A percentile compares a stretch with the other conserved stretches of the same genome.
Conservation (phyloP, 2,329 filamentous ascomycete genomes). For the Diaporthe caulivora region DNA sequence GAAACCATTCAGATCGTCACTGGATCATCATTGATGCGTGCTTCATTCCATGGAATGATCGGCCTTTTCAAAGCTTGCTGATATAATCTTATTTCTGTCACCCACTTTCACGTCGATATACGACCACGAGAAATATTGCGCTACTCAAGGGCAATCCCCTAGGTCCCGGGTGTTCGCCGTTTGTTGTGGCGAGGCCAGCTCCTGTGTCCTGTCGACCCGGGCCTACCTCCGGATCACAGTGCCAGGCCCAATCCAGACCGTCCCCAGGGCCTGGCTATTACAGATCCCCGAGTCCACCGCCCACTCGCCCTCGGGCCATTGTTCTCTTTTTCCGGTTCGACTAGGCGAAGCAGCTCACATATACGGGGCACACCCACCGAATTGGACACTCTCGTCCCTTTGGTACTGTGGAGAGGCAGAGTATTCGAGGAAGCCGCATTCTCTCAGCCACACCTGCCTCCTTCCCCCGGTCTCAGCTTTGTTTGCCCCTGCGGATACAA, state of each 20-base stretch:
- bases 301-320: background rate
- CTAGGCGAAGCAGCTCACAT: background rate
- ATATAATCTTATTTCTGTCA: conserved; percentile 23
- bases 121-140: background rate
- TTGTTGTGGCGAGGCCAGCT: conserved; percentile 21
- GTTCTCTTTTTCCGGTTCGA: background rate
- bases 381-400: background rate
- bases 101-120: background rate
- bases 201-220: conserved; percentile 17
- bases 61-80: conserved; percentile 31
- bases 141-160: background rate
- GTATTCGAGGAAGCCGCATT: conserved; percentile 18
- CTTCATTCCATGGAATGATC: conserved; percentile 16
- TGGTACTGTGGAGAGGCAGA: conserved; percentile 9
- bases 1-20: conserved; percentile 22
- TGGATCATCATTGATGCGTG: conserved; percentile 35
- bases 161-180: conserved; percentile 3
- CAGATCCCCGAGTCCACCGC: conserved; percentile 2
- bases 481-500: conserved; percentile 31
- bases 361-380: conserved; percentile 1
- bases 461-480: conserved; percentile 23
- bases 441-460: conserved; percentile 29
- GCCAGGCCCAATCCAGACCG: conserved; percentile 5
- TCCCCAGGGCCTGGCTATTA: conserved; percentile 4
- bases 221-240: background rate